These are phyloP conservation scores for Phytopythium cucurbitacearum DNA, from an alignment of 352 stramenopile species.

Conservation along the genomic window DNA sequence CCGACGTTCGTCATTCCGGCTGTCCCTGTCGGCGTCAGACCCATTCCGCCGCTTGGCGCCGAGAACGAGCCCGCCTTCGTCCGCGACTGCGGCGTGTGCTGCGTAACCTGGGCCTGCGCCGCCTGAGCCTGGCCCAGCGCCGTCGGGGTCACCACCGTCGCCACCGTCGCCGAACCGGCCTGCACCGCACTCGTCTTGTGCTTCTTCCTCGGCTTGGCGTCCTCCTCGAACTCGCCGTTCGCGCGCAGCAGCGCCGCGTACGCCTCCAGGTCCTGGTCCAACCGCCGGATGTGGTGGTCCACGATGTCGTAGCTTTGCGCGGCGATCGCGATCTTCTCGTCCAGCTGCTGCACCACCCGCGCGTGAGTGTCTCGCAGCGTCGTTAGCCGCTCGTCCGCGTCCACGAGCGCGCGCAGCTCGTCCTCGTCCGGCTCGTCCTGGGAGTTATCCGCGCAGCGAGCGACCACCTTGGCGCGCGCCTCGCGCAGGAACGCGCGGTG, in stretches of 20 bases:
- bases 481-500: slow-evolving; percentile 62
- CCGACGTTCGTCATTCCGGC: slow-evolving; percentile 3
- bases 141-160: too few species aligned
- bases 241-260: slow-evolving; percentile 68
- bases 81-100: slow-evolving; percentile 2
- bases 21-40: slow-evolving; percentile 11
- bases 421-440: slow-evolving; percentile 50
- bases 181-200: slow-evolving; percentile 25
- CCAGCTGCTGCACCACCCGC: slow-evolving; percentile 77
- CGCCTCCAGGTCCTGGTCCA: slow-evolving; percentile 74
- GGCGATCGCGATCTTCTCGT: slow-evolving; percentile 87
- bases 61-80: background rate
- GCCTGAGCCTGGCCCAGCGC: too few species aligned
- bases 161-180: too few species aligned
- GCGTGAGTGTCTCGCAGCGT: slow-evolving; percentile 54
- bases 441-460: slow-evolving; percentile 44
- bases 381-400: slow-evolving; percentile 38
- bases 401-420: slow-evolving; percentile 66
- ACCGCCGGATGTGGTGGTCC: slow-evolving; percentile 79
- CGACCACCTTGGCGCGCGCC: slow-evolving; percentile 59
- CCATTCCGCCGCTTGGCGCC: too few species aligned
- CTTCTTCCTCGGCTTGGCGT: slow-evolving; percentile 52
- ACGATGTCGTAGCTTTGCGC: slow-evolving; percentile 85
- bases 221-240: slow-evolving; percentile 79
- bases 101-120: background rate